Evolutionary conservation across 768 basidiomycete genomes (phyloP).

Genomic region (Leccinum longicurvipes): DNA sequence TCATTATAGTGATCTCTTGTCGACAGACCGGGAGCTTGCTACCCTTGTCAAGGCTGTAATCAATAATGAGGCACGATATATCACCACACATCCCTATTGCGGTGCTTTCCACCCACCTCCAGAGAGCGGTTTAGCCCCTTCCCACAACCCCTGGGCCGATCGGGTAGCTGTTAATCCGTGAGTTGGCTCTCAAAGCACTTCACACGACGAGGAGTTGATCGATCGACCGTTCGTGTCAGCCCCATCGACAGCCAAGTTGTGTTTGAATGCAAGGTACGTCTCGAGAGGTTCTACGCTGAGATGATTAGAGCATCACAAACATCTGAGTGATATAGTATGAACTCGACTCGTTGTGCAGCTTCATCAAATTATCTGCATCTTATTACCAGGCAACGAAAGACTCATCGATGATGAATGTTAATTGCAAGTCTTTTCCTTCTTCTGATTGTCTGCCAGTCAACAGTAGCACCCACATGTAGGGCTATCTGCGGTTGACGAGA

Average conservation of each 20-base stretch:
- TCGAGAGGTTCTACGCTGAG: not conserved
- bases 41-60: slow-evolving; percentile 76
- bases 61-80: slow-evolving; percentile 74
- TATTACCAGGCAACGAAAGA: slow-evolving; percentile 75
- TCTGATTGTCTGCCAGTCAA: not conserved
- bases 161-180: slow-evolving; percentile 73
- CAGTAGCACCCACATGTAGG: slow-evolving; percentile 37
- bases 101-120: slow-evolving; percentile 80
- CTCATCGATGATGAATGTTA: slow-evolving; percentile 62
- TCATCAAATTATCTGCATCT: slow-evolving; percentile 71
- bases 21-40: slow-evolving; percentile 55
- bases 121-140: slow-evolving; percentile 63
- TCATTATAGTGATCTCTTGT: slow-evolving; percentile 59
- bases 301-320: not conserved
- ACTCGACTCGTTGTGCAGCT: slow-evolving; percentile 74
- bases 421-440: slow-evolving; percentile 45
- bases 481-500: slow-evolving; percentile 63
- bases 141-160: slow-evolving; percentile 67
- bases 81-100: slow-evolving; percentile 72
- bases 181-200: slow-evolving; percentile 24
- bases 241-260: slow-evolving; percentile 68
- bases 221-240: slow-evolving; percentile 32
- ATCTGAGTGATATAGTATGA: slow-evolving; percentile 51
- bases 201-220: not conserved
- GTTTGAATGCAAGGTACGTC: slow-evolving; percentile 74